Percentiles rank a stretch among this genome's conserved stretches.
phyloP scores from a whole-genome alignment of 1,284 basidiomycete species.

The Pseudozyma pruni region DNA sequence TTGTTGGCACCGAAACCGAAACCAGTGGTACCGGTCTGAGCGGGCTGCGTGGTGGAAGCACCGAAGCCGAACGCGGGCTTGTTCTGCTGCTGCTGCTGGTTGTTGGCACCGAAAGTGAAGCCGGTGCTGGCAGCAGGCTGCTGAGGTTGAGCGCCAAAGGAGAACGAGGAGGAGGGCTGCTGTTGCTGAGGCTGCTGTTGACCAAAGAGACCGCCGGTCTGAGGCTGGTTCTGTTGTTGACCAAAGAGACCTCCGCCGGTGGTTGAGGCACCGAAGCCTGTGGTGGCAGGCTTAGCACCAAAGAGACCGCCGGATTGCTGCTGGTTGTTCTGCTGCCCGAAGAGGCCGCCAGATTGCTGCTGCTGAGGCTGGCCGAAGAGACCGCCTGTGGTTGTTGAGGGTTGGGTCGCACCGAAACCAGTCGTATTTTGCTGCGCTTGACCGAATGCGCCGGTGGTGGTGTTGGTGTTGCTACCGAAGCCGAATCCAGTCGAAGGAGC shows the following conservation, averaged over 20 bases:
- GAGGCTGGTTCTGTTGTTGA: conserved; percentile 50
- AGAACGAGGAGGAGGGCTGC: conserved; percentile 45
- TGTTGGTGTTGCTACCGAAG: conserved; percentile 38
- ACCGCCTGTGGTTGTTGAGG: conserved; percentile 27
- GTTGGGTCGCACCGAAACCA: conserved; percentile 42
- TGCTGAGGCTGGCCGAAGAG: conserved; percentile 57
- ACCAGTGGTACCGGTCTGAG: conserved; percentile 40
- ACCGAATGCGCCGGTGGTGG: conserved; percentile 35
- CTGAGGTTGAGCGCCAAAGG: conserved; percentile 65
- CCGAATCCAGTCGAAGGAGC: conserved; percentile 49
- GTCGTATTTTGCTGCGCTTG: conserved; percentile 54
- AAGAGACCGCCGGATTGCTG: conserved; percentile 67
- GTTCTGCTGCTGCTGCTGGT: conserved; percentile 49
- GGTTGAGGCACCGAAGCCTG: conserved; percentile 48
- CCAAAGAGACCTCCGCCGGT: conserved; percentile 65
- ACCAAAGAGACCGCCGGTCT: conserved; percentile 64
- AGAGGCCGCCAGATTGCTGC: conserved; percentile 61
- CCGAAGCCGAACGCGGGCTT: conserved; percentile 57
- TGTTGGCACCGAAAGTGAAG: conserved; percentile 53
- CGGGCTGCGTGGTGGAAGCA: conserved; percentile 34
- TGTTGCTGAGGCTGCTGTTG: conserved; percentile 51
- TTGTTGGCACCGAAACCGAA: conserved; percentile 50
- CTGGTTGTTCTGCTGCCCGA: conserved; percentile 67
- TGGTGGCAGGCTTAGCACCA: conserved; percentile 59
- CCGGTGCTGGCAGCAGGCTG: conserved; percentile 53